Evolutionary conservation across 805 yeast genomes (phyloP).

Genomic region (Lipomyces sp.): DNA sequence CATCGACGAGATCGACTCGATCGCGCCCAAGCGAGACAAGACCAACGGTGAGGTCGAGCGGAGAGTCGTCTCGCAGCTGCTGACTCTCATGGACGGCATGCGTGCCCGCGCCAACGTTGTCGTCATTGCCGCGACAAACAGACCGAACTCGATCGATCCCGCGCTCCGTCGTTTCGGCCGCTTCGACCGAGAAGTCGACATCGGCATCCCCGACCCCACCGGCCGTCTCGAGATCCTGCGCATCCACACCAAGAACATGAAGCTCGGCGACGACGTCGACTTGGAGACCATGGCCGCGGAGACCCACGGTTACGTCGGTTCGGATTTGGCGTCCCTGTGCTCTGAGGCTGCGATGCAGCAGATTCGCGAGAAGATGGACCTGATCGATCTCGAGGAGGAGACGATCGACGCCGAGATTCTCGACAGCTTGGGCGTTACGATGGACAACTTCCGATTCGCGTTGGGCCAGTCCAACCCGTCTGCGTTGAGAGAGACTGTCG

Average conservation of each 20-base stretch:
- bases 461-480: slow-evolving; percentile 98
- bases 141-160: slow-evolving; percentile 83
- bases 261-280: slow-evolving; percentile 90
- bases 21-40: slow-evolving; percentile 99
- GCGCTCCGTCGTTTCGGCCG: slow-evolving; percentile 83
- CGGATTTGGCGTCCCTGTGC: slow-evolving; percentile 96
- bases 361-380: slow-evolving; percentile 98
- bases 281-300: slow-evolving; percentile 93
- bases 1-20: slow-evolving; percentile 97
- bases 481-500: slow-evolving; percentile 98
- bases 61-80: slow-evolving; percentile 95
- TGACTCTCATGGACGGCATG: slow-evolving; percentile 99
- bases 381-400: slow-evolving; percentile 92
- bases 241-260: slow-evolving; percentile 98
- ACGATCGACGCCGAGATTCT: slow-evolving; percentile 96
- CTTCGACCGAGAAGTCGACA: slow-evolving; percentile 82
- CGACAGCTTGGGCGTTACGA: slow-evolving; percentile 94
- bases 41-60: slow-evolving; percentile 99
- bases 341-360: slow-evolving; percentile 99
- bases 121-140: slow-evolving; percentile 95
- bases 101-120: slow-evolving; percentile 98
- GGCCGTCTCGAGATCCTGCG: slow-evolving; percentile 96
- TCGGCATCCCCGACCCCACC: slow-evolving; percentile 94
- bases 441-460: slow-evolving; percentile 98
- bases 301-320: slow-evolving; percentile 99